Percentiles rank a stretch among this genome's conserved stretches.
Evolutionary conservation across 305 asterid species (phyloP).

Genomic region (Plantago coronopus): DNA sequence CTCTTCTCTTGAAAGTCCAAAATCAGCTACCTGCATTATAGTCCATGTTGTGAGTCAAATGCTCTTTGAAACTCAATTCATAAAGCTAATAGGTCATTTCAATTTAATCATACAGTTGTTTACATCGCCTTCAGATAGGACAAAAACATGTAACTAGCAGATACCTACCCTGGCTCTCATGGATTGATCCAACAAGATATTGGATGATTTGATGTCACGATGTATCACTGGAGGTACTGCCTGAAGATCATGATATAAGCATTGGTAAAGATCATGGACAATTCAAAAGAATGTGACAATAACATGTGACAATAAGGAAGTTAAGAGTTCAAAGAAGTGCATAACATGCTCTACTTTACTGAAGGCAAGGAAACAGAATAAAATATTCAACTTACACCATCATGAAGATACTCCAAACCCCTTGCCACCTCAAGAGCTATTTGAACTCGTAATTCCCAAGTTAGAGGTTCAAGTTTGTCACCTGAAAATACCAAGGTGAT

Average conservation of each 20-base stretch:
- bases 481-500: conserved; percentile 25
- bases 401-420: conserved; percentile 82
- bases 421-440: conserved; percentile 75
- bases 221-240: conserved; percentile 80
- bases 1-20: conserved; percentile 82
- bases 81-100: too few species aligned
- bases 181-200: conserved; percentile 65
- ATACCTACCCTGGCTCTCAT: conserved; percentile 62
- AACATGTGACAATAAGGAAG: background rate
- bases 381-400: conserved; percentile 45
- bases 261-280: conserved; percentile 3
- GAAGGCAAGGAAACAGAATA: background rate
- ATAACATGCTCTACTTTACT: too few species aligned
- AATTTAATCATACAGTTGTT: background rate
- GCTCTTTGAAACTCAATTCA: conserved; percentile 4
- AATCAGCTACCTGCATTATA: conserved; percentile 59
- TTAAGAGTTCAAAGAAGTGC: background rate
- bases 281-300: conserved; percentile 12
- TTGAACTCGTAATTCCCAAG: conserved; percentile 61
- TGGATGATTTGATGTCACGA: conserved; percentile 73
- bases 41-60: conserved; percentile 17
- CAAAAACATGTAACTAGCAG: conserved; percentile 6
- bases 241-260: conserved; percentile 32
- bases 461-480: conserved; percentile 44
- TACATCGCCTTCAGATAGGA: conserved; percentile 2